phyloP scores from a whole-genome alignment of 192 early-diverging fungal genomes.

The Gigaspora rosea region DNA sequence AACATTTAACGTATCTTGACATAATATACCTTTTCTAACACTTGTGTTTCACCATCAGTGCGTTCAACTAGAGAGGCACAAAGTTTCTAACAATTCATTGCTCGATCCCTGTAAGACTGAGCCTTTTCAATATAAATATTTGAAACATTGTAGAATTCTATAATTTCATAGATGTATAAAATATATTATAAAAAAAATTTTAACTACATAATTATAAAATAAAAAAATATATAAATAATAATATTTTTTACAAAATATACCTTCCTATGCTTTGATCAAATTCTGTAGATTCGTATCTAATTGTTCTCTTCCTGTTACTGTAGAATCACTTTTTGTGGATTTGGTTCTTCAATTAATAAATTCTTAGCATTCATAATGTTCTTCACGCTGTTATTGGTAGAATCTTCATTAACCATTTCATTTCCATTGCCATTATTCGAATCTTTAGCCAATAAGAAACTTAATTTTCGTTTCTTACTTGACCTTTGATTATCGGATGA shows the following conservation, averaged over 20 bases:
- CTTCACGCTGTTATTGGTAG: neutral
- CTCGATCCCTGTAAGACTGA: too few species aligned
- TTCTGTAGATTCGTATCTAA: neutral
- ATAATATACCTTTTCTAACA: too few species aligned
- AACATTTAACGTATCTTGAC: too few species aligned
- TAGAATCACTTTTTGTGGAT: neutral
- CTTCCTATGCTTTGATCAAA: neutral
- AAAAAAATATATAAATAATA: too few species aligned
- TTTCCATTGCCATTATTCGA: neutral
- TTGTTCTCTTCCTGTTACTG: neutral
- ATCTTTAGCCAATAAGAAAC: neutral
- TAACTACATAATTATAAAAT: neutral
- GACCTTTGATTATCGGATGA: neutral
- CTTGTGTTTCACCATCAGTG: too few species aligned
- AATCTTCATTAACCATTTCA: neutral
- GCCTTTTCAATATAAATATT: too few species aligned
- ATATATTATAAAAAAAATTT: neutral
- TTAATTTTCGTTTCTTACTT: neutral
- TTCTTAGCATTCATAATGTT: constrained; percentile 24
- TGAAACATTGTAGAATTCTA: too few species aligned
- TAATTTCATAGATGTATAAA: too few species aligned
- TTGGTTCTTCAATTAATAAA: constrained; percentile 7
- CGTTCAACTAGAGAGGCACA: too few species aligned
- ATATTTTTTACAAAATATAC: neutral
- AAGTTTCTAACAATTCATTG: too few species aligned